Base-by-base conservation (phyloP, 2,329 filamentous ascomycete species). In the Trematosphaeria pertusa region DNA sequence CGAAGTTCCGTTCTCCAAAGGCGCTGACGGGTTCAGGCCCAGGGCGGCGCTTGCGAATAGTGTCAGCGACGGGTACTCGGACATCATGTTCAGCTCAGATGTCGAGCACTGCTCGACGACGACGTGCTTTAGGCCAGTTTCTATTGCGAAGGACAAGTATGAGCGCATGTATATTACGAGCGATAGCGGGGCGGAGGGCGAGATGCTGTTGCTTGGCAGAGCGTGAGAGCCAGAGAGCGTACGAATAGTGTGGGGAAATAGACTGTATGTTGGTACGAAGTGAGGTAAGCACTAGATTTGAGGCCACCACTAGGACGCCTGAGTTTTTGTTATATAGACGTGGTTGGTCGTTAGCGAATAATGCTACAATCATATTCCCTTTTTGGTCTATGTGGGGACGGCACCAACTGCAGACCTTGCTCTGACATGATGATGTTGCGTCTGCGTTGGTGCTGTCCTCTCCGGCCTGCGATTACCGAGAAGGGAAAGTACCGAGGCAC, bases 161-260 rank as follows among this genome's bases (percentile, higher is more conserved):
- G 65, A 55, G 32, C 53, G 64, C 32, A 52, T 69, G 55, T 67
- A 65, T 51, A 46, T 67, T 18, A 62, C 58, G 21, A 69, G 65
- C 42, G 64, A 67, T 37, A 64, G 60, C 38, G 56, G 58, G 2
- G 52, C 43, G 2, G 64, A 64, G 22, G 62, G 63, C 1, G 65
- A 68, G 47, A 35, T 68, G 12, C 49, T 65, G 15, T 30, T 68
- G 3, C 31, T 68, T 11, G 62, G 61, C 8, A 56, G 50, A 41
- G 54, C 34, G 24, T 63, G 54, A 28, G 35, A 19, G 17, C 31
- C 19, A 24, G 8, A 21, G 12, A 11, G 3, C 7, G 12, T 28
- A 12, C 12, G 24, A 28, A 28, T 7, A 12, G n/a, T n/a, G n/a
- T 7, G 24, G 24, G 12, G 7, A 12, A 12, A 28, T 28, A 28